Base-by-base conservation (phyloP, 768 basidiomycete genomes). In the Collybia sordida region DNA sequence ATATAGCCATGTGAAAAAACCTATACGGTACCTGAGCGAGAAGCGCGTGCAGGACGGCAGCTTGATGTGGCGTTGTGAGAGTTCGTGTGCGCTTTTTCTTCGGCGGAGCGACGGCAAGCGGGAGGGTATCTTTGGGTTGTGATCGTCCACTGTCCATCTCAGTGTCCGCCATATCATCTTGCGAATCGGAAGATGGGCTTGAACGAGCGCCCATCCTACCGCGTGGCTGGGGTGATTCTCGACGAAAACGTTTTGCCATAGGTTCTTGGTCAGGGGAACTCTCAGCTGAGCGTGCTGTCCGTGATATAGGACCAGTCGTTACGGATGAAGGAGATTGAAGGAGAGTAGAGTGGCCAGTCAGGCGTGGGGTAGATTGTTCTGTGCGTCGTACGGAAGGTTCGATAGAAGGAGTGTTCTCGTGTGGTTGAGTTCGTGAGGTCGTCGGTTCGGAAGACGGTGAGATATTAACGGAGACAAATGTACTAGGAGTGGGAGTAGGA, bases 31-130 rank as follows among this genome's bases (percentile, higher is more conserved):
- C 91, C 83, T 92, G 85, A 25, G 88, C 87, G n/a, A 93, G 79
- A 40, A 93, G 77, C 4, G 87, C 86, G 58, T 92, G 90, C 17
- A 93, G 75, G n/a, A 91, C 90, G 11, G 88, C 86, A 47, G 91
- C 85, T 64, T 93, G 91, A 61, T 93, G 88, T 6, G 91, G 89
- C 7, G 91, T 93, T 35, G 91, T 93, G 49, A 93, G 72, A 21
- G 87, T 89, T 41, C 88, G 75, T 24, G 91, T 93, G 48, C 91
- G 79, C 60, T 90, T 91, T 68, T 89, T 89, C 77, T 90, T 90
- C 54, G 81, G 78, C 42, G 81, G 81, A 23, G 71, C 60, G 22
- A 64, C 61, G 17, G 73, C 44, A n/a, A 60, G 51, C 3, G 68
- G 66, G 24, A 37, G 45, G 15, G 68, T 63, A 47, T 59, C 62